A percentile compares a stretch with the other conserved stretches of the same genome.
Conservation (phyloP, 306 rosid species). For the Boehmeria nivea region DNA sequence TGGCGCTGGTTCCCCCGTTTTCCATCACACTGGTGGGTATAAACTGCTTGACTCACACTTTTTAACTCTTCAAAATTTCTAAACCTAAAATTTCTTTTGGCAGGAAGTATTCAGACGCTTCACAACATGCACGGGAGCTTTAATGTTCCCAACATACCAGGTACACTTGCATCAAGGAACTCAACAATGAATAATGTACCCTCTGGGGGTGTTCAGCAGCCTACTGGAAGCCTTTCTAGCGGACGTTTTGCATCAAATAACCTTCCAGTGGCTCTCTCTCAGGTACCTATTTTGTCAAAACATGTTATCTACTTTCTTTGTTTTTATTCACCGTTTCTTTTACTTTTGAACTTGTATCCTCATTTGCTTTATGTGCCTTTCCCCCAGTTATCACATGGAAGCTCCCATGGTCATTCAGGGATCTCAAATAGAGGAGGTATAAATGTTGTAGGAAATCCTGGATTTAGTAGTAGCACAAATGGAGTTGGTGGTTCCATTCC, state of each 20-base stretch:
- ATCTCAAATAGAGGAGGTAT: conserved; percentile 95
- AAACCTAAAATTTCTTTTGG: conserved; percentile 34
- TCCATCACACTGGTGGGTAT: conserved; percentile 84
- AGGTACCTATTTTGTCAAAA: conserved; percentile 43
- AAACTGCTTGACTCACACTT: conserved; percentile 26
- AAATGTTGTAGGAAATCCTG: conserved; percentile 92
- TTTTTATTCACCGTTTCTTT: not conserved
- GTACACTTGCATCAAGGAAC: conserved; percentile 69
- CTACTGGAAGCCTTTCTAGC: conserved; percentile 73
- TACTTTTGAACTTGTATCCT: conserved; percentile 2
- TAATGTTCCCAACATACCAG: conserved; percentile 82
- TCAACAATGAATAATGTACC: conserved; percentile 68
- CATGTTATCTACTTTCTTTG: conserved; percentile 3
- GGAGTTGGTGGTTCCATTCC: conserved; percentile 98
- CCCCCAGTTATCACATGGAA: conserved; percentile 82
- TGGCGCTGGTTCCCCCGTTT: conserved; percentile 88
- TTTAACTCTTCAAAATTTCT: conserved; percentile 23
- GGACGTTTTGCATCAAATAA: conserved; percentile 85
- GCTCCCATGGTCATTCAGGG: conserved; percentile 83
- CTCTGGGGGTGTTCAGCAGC: conserved; percentile 92
- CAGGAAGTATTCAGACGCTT: conserved; percentile 78
- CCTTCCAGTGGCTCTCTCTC: conserved; percentile 82
- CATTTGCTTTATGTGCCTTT: not conserved
- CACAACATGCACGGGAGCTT: conserved; percentile 87
- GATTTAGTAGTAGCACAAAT: conserved; percentile 89